A percentile compares a stretch with the other conserved stretches of the same genome.
phyloP scores from a whole-genome alignment of 768 basidiomycete species.

The Xanthoconium purpureum region DNA sequence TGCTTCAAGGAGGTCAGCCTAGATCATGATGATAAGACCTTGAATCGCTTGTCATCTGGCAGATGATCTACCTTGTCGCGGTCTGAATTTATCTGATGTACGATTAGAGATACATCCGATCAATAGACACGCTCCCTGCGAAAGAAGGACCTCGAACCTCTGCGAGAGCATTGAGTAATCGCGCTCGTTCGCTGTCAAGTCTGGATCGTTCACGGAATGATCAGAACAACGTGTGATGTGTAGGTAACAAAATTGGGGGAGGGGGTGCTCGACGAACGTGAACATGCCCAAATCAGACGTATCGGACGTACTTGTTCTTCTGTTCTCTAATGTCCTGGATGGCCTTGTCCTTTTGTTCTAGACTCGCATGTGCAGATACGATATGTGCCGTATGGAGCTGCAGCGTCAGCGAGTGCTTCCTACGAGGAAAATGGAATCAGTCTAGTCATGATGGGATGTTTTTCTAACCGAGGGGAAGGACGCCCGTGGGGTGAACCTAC shows the following conservation, averaged over 20 bases:
- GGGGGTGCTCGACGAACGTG: neutral
- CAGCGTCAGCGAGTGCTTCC: constrained; percentile 80
- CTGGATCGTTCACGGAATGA: constrained; percentile 33
- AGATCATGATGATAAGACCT: constrained; percentile 6
- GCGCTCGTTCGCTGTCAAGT: constrained; percentile 72
- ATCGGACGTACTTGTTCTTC: constrained; percentile 66
- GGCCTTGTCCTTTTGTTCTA: constrained; percentile 74
- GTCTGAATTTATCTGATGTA: constrained; percentile 69
- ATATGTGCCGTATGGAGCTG: constrained; percentile 88
- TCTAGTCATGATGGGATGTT: neutral
- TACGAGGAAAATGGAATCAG: constrained; percentile 28
- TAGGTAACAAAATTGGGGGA: neutral
- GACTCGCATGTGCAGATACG: constrained; percentile 73
- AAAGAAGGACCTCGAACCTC: constrained; percentile 47
- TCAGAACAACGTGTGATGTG: constrained; percentile 14
- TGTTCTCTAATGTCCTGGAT: constrained; percentile 82
- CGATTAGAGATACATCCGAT: constrained; percentile 1
- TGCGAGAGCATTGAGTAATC: constrained; percentile 62
- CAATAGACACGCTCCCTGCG: constrained; percentile 7
- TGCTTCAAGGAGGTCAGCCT: constrained; percentile 68
- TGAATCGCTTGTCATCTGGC: constrained; percentile 1
- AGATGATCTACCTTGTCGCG: constrained; percentile 56
- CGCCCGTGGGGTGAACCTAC: constrained; percentile 43
- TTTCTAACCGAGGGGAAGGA: neutral
- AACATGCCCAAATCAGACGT: neutral